Evolutionary conservation across 805 yeast genomes (phyloP), one percentile per base, ranked within the genome.

Genomic region (Scheffersomyces amazonensis): DNA sequence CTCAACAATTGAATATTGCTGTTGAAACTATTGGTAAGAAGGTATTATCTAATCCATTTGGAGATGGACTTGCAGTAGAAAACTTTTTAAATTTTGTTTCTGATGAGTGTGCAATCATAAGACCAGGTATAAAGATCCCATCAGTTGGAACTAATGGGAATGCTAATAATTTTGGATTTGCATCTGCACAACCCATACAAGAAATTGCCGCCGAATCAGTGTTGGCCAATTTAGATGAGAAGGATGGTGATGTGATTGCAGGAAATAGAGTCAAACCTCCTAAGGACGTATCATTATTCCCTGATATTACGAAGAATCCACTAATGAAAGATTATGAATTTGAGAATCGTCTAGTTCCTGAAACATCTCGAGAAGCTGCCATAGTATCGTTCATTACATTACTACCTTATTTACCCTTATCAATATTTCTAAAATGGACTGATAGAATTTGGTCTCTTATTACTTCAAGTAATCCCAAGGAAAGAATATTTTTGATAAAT

Each of bases 1-100:
- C 79, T 3, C 52, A 56, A 7, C 91, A 83, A 51, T 60, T 81
- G 16, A 66, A 67, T 17, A 66, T 80, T 16, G 87, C 86, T 0
- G 60, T 79, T 15, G 80, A 73, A 46, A 71, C 80, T 1, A 58
- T 81, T 20, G 77, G 84, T 0, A 67, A 71, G 42, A 59, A 57
- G 35, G 44, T 64, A 16, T 44, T 69, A 36, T 52, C 65, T 0
- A 45, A 43, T 10, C 62, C 66, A 1, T 34, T 56, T 13, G 19
- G n/a, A 31, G 2, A 28, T 32, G 24, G 9, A 23, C 2, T 16
- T 17, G 9, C 58, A 1, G 59, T 52, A 1, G 64, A 62, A 38
- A 62, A 64, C 36, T 62, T 80, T 23, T 49, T 79, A 11, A 64
- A 67, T 17, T 60, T 58, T 19, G 48, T 81, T 4, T 72, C 64